Base-by-base conservation (phyloP, 2,329 filamentous ascomycete species). In the Beauveria pseudobassiana region DNA sequence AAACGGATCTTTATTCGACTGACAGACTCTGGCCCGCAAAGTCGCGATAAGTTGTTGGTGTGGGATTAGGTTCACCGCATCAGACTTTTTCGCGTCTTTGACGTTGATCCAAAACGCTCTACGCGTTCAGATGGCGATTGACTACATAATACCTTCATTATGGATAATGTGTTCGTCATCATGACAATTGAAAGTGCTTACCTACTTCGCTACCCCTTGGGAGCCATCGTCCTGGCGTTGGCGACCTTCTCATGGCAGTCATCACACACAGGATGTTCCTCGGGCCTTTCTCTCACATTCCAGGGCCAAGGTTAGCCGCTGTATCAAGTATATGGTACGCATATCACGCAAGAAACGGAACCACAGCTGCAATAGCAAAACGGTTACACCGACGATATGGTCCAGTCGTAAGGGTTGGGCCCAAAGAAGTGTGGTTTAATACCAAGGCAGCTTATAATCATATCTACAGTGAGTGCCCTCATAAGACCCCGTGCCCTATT, bases 371-470 rank as follows among this genome's bases (percentile, higher is more conserved):
- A 8, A 57, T 84, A 3, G 78, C 76, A 1, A 75, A 71, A 66
- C 72, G 69, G 0, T 64, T 84, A n/a, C 81, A 83, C 60, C 63
- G 65, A 0, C 68, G 62, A 12, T 83, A 83, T 63, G 82, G 82
- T 0, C 75, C 78, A 0, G 71, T 76, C 2, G 82, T 85, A n/a
- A 75, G 82, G 0, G 76, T 84, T 8, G 79, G 79, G 0, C 82
- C 82, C 0, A 76, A 82, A 40, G 81, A 84, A 66, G 74, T 84
- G 6, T 83, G 81, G 77, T 78, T 83, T 30, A 71, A 78, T 62
- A 79, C 75, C 3, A 73, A 68, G 24, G 78, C 81, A 53, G 81
- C 77, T 0, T 81, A 78, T 63, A 75, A 75, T 60, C 65, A 71
- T 1, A 80, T 82, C 8, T 83, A 83, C 67, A 71, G 80, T 80